Evolutionary conservation across 2,329 filamentous ascomycete genomes (phyloP), one percentile per base, ranked within the genome.

Genomic region (Penicillium sp.): DNA sequence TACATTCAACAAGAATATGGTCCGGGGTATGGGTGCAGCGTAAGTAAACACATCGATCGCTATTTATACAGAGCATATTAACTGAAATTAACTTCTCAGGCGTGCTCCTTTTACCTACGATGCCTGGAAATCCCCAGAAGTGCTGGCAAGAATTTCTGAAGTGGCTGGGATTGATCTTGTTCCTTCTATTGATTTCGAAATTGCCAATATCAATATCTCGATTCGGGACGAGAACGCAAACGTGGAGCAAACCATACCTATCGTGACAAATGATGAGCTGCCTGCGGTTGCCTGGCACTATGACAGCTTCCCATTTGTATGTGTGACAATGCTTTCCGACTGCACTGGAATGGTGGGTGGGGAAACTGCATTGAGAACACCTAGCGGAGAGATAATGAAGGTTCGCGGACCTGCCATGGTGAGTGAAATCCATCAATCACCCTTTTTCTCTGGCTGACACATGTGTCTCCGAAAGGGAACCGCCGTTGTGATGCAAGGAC

Each of bases 301-400:
- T 0, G 86, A 88, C 67, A 85, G 81, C 64, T 87, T 86, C 65
- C 84, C 85, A 0, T 88, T 87, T 64, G 85, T 88, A n/a, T 87
- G 84, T 60, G 85, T 88, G n/a, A 78, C 81, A 7, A 88, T 88
- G 84, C 77, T 88, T 27, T 85, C 82, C 34, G 84, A 88, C 63
- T 86, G 83, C 59, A 79, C 77, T 0, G 74, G 76, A 36, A 88
- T 88, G 85, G 72, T 85, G 11, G 86, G 86, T 9, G 85, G 86
- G 4, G 86, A 88, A 70, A 88, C 85, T 0, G 84, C 82, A 1
- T 67, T 88, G n/a, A 76, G 78, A 36, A 84, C 76, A 1, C 79
- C 75, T 1, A 75, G 75, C 22, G 83, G 83, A 2, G 77, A 82
- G 2, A 75, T 85, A 14, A 68, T 83, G 56, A 85, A 85, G 67